Base-by-base conservation (phyloP, 805 yeast species). In the Brettanomyces sp. region DNA sequence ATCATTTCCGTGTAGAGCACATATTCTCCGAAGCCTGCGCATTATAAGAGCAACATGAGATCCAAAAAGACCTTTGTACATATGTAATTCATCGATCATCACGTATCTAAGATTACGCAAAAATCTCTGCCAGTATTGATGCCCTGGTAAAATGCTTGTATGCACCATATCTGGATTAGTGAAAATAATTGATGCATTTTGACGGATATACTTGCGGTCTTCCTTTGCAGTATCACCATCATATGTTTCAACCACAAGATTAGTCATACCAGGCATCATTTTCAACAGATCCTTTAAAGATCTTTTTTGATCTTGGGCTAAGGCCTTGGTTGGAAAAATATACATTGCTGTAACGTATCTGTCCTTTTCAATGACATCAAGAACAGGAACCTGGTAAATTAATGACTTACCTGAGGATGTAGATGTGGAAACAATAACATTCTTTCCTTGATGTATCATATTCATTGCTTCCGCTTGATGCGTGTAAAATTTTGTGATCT, bases 121-220 rank as follows among this genome's bases (percentile, higher is more conserved):
- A 57, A 90, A 85, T 37, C 74, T 70, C 38, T 74, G 67, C 97
- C 98, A 93, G 23, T 69, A 65, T 30, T 74, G 74, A 63, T 84
- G 86, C 45, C 77, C 75, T 0, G 99, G 98, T 14, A 93, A 64
- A 9, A 93, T 78, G 32, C 90, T 80, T 0, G 87, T 74, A 61
- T 93, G 98, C 2, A 93, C 67, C 72, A 90, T 87, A 59, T 93
- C 99, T 0, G 99, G 99, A 57, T 93, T 93, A 0, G 98, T 87
- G 61, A 93, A 88, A 9, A 93, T 80, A 4, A 93, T 83, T 45
- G 83, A 80, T 0, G 95, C 88, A 42, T 70, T 68, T 23, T 72
- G 68, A 46, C 89, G 70, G 18, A 90, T 75, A 21, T 56, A 54
- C 0, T 62, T 62, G 28, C 97, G 69, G 21, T 68, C 67, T 3